Base-by-base conservation (phyloP, 2,329 filamentous ascomycete species). In the Ceratocystiopsis brevicomis region DNA sequence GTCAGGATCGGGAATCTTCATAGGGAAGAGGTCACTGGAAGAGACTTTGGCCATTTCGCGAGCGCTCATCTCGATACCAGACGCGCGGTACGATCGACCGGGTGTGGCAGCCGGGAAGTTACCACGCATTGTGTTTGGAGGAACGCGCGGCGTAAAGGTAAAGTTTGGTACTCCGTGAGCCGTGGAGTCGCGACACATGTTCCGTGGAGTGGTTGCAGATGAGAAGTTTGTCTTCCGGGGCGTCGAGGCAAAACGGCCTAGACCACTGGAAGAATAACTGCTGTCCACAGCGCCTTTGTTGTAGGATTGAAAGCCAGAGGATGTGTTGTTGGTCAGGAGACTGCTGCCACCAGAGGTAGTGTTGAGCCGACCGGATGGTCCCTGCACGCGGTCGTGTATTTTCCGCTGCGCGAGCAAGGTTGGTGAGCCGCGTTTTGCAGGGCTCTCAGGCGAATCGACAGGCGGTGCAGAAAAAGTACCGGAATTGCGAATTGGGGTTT, bases 1-100 rank as follows among this genome's bases (percentile, higher is more conserved):
- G 41, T 71, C 70, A 0, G 72, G 72, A 16, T 68, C 69, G 19
- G 68, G 62, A 45, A 76, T 76, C 50, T 69, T 68, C 69, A 74
- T 69, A 25, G 63, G 56, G 52, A 76, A 76, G 15, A 71, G 61
- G 38, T 74, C 68, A 47, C 64, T 65, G 16, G 67, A 64, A 2
- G 61, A 55, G 6, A 64, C 61, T 53, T 65, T 66, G 21, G 65
- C 59, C 61, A 74, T 61, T 44, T 66, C 68, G 35, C 64, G 64
- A 18, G 65, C 61, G 6, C 61, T 64, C 41, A 62, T 61, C 52
- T 71, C 65, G 30, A 62, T 61, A 2, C 62, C 65, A 1, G 61
- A 61, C 45, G 63, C 63, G 39, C 67, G 63, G 41, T 61, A 61
- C 2, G 48, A 63, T 48, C 52, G 62, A 53, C 53, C 65, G 17